Evolutionary conservation across 352 stramenopile genomes (phyloP), one percentile per base, ranked within the genome.

Genomic region (Phytophthora pseudosyringae): DNA sequence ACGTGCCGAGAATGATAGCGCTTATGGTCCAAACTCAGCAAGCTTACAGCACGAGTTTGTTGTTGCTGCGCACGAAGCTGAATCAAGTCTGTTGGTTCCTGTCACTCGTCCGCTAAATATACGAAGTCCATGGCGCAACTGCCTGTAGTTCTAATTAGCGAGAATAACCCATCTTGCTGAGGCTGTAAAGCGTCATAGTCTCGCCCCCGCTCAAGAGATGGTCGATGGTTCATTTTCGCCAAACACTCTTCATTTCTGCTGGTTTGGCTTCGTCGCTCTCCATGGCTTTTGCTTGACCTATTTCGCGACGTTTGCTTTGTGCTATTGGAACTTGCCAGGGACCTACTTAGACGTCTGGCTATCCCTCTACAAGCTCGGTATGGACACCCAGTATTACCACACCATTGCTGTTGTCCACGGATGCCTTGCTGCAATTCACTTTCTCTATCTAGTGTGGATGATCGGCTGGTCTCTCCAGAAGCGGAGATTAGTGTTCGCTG

Each of bases 391-490:
- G 12, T n/a, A 60, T 35, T 49, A 75, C 9, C 29, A 15, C 7
- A 29, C n/a, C 11, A 53, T 75, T 18, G 49, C 49, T 1, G 16
- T 64, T 18, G 61, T 64, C 4, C 55, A 68, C 13, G 61, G 49
- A 8, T 58, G 40, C 5, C 51, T 64, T 10, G 67, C 61, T 39
- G 18, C 11, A 32, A 12, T 64, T 41, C 67, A 75, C 15, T 21
- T 48, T 12, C 0, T 39, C 9, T 75, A 50, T 10, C 26, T 71
- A n/a, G 31, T 54, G 12, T 68, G 65, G 58, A 76, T 76, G 63
- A 3, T 69, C 9, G 25, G 16, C 5, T 67, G 65, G 64, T 67
- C 68, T 5, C 25, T 73, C 9, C 59, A 72, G 48, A 69, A 69
- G 15, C 29, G 39, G n/a, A 31, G 32, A 33, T 44, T 72, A 7